Evolutionary conservation across 768 basidiomycete genomes (phyloP).

Genomic region (Boletus sp.): DNA sequence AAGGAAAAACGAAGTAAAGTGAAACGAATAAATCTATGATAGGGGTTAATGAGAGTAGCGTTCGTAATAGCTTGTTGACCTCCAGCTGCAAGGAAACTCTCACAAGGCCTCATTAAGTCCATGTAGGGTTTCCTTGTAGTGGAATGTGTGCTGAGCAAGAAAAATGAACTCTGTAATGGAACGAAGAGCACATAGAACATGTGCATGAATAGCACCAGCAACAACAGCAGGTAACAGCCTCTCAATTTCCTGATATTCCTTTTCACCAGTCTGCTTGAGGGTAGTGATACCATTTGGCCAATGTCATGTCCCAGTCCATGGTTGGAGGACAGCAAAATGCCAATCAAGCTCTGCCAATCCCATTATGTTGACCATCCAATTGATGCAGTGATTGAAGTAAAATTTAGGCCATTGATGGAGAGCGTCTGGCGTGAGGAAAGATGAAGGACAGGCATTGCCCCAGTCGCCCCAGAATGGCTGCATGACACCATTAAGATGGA

Average conservation of each 20-base stretch:
- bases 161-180: slow-evolving; percentile 39
- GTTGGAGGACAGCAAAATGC: slow-evolving; percentile 22
- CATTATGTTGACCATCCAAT: slow-evolving; percentile 6
- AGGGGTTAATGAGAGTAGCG: no score
- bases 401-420: slow-evolving; percentile 29
- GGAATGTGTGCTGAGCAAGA: slow-evolving; percentile 26
- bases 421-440: slow-evolving; percentile 23
- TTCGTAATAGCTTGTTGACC: no score
- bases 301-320: not conserved
- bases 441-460: slow-evolving; percentile 14
- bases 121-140: not conserved
- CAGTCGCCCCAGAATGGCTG: slow-evolving; percentile 35
- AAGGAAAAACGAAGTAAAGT: no score
- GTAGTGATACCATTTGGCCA: slow-evolving; percentile 3
- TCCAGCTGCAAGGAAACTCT: not conserved
- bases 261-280: not conserved
- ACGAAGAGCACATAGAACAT: slow-evolving; percentile 32
- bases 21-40: no score
- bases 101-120: not conserved
- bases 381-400: slow-evolving; percentile 20
- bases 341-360: slow-evolving; percentile 24
- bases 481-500: not conserved
- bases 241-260: not conserved
- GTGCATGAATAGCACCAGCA: slow-evolving; percentile 11
- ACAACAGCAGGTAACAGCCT: not conserved